Base-by-base conservation (phyloP, 2,329 filamentous ascomycete genomes). In the Phaeophleospora eucalypticola region DNA sequence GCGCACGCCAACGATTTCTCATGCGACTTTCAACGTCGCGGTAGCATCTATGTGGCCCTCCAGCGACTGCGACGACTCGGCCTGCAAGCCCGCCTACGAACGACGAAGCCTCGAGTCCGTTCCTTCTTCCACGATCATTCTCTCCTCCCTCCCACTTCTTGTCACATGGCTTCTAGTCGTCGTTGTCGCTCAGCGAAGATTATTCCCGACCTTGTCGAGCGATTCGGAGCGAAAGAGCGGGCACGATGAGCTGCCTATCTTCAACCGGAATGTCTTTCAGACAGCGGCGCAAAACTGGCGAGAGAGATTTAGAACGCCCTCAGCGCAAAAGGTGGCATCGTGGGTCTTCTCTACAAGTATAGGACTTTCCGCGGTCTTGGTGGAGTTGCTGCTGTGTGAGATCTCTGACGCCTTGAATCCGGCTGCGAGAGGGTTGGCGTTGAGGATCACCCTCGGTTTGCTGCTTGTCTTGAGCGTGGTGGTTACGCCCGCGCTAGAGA, bases 371-470 rank as follows among this genome's bases (percentile, higher is more conserved):
- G 79, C 84, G 32, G 86, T 91, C 1, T 73, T 95, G 37, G 87
- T 83, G 2, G 84, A 90, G 67, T 71, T 95, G 56, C 86, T 95
- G 37, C 76, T 95, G 7, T 89, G 87, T 58, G 89, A 95, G 68
- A 87, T 95, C 36, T 82, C 86, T 19, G 87, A 88, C 60, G 76
- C 85, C 4, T 76, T 88, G n/a, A 78, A 84, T 53, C 76, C 82
- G 4, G 72, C 74, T 24, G 87, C 86, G 10, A 76, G 88, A 49
- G 79, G 78, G 17, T 63, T 85, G 20, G 87, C 84, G 17, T 73
- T 94, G 56, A 76, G 80, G 46, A 68, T 84, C 21, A 88, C 84
- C 0, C 79, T 94, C 19, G 81, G 83, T 4, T 79, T 81, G 16
- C 71, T 95, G 35, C 70, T 94, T 20, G 76, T 88, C 33, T 69